Evolutionary conservation across 345 rosid genomes (phyloP).

Genomic region (Camelina neglecta): DNA sequence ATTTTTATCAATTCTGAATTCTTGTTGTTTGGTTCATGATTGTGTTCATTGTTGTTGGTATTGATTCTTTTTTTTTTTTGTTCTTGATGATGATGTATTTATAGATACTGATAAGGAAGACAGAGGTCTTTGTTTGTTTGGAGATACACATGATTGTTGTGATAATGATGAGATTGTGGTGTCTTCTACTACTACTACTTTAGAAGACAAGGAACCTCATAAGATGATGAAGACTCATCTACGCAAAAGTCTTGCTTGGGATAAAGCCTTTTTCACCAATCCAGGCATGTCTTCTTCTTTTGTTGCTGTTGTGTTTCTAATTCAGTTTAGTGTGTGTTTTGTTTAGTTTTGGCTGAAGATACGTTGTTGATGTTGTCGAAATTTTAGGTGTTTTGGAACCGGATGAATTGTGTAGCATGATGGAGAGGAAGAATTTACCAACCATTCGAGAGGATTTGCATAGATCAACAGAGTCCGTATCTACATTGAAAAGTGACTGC

Average conservation of each 20-base stretch:
- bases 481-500: constrained; percentile 74
- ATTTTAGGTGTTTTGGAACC: constrained; percentile 78
- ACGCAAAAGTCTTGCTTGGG: constrained; percentile 96
- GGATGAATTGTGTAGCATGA: constrained; percentile 82
- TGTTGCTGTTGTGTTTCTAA: neutral
- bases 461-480: constrained; percentile 75
- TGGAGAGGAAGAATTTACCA: constrained; percentile 56
- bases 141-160: constrained; percentile 34
- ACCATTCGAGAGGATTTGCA: constrained; percentile 71
- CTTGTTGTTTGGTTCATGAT: neutral
- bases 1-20: neutral
- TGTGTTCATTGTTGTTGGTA: neutral
- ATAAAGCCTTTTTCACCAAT: constrained; percentile 92
- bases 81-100: neutral
- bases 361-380: constrained; percentile 15
- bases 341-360: constrained; percentile 27
- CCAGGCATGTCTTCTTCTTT: constrained; percentile 52
- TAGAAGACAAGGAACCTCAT: constrained; percentile 47
- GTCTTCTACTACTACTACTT: constrained; percentile 7
- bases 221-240: constrained; percentile 57
- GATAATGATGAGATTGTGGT: constrained; percentile 31
- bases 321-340: neutral
- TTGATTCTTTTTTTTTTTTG: too few relatives aligned
- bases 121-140: constrained; percentile 45
- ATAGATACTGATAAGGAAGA: constrained; percentile 51